Evolutionary conservation across 768 basidiomycete species (phyloP).

Genomic region (Udeniomyces megalosporus): DNA sequence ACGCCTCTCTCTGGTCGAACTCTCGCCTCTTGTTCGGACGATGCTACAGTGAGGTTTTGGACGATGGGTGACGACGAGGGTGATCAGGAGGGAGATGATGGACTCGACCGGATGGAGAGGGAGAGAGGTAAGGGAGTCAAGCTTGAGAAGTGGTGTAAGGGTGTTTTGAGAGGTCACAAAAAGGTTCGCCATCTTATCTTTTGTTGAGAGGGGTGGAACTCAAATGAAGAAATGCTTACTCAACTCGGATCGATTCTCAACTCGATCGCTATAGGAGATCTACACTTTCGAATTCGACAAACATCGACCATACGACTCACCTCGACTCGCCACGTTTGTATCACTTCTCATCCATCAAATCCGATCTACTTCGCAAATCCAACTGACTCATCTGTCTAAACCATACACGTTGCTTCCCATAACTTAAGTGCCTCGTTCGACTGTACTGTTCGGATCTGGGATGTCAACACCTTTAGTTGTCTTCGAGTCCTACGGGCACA

Average conservation of each 20-base stretch:
- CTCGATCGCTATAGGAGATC: conserved; percentile 4
- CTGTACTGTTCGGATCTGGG: conserved; percentile 64
- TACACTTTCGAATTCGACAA: conserved; percentile 9
- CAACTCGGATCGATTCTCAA: no score
- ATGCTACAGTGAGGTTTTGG: conserved; percentile 63
- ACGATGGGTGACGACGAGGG: conserved; percentile 33
- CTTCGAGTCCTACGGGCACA: conserved; percentile 56
- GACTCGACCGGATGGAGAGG: background rate
- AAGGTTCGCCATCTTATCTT: no score
- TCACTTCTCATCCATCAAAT: background rate
- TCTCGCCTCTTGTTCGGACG: conserved; percentile 68
- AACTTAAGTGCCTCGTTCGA: conserved; percentile 56
- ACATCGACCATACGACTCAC: background rate
- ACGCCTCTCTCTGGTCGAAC: conserved; percentile 20
- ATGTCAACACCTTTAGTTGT: conserved; percentile 59
- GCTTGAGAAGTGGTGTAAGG: conserved; percentile 10
- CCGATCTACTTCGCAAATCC: background rate
- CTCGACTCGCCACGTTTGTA: conserved; percentile 5
- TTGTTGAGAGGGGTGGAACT: no score
- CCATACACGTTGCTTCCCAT: background rate
- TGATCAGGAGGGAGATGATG: background rate
- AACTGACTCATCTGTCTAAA: conserved; percentile 29
- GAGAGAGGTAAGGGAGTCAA: background rate
- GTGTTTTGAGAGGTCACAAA: conserved; percentile 11
- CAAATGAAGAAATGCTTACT: no score